Conservation (phyloP, 2,329 filamentous ascomycete genomes). For the Colletotrichum tamarilloi region DNA sequence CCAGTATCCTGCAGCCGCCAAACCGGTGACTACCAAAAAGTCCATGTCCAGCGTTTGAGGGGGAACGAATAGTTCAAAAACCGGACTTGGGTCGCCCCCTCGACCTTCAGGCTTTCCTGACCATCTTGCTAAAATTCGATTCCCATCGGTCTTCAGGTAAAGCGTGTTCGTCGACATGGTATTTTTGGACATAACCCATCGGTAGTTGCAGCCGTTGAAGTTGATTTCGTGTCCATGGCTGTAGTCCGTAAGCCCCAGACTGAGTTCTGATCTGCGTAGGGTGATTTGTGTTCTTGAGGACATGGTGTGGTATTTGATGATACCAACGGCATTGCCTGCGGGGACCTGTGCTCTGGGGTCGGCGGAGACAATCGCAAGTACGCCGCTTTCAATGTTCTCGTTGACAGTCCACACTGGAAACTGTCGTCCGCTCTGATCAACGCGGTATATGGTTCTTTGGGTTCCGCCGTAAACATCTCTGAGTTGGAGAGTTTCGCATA, state of each 20-base stretch:
- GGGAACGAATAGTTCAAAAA: conserved; percentile 16
- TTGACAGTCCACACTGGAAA: conserved; percentile 6
- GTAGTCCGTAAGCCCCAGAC: background rate
- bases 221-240: conserved; percentile 2
- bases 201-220: background rate
- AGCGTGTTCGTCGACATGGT: conserved; percentile 3
- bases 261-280: background rate
- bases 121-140: background rate
- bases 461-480: background rate
- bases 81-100: background rate
- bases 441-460: conserved; percentile 9
- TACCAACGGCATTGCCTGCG: background rate
- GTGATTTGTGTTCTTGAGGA: conserved; percentile 7
- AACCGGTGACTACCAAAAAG: conserved; percentile 10
- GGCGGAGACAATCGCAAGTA: background rate
- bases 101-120: background rate
- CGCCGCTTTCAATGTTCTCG: background rate
- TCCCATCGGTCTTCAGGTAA: background rate
- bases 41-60: conserved; percentile 15
- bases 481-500: conserved; percentile 10
- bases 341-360: conserved; percentile 7
- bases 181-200: background rate
- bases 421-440: background rate
- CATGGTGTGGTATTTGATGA: background rate
- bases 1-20: background rate